Base-by-base conservation (phyloP, 2,329 filamentous ascomycete species). In the Aphanoascus verrucosus region DNA sequence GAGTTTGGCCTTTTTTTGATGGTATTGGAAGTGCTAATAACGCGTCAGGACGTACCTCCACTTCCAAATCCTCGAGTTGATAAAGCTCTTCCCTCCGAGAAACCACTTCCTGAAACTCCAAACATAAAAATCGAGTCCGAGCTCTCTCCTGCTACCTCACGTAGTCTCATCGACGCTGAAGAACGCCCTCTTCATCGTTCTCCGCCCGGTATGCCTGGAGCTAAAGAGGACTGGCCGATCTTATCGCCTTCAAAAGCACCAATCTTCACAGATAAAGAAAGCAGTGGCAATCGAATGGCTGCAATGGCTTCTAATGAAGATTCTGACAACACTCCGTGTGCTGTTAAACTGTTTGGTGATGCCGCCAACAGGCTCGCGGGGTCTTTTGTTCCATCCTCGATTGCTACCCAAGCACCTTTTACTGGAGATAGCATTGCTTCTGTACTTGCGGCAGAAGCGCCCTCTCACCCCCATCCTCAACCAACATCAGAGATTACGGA, bases 41-140 rank as follows among this genome's bases (percentile, higher is more conserved):
- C 14, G 19, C 40, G 31, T 5, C 41, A 49, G 38, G 19, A n/a
- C 3, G 19, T 20, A 32, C 42, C 46, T 19, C 23, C 42, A 32
- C 17, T 40, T 46, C 34, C 43, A 7, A 46, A 17, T 17, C 50
- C 42, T 48, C 28, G 31, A 28, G 38, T 42, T 9, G 40, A 57
- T 23, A 57, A 57, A 15, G 37, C 41, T 37, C 49, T 57, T 42
- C 49, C 55, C 20, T 52, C 54, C 28, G 57, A 59, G 47, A 59
- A 59, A 42, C 56, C 57, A 15, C 54, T 59, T 35, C 57, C 56
- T 35, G 47, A 35, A 28, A 51, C 55, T n/a, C 57, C 57, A 20
- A 47, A 41, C 7, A n/a, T 20, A 15, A 49, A 43, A 5, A 5
- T 12, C 6, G 51, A 48, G 5, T 20, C n/a, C 6, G 34, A 48